A percentile compares a stretch with the other conserved stretches of the same genome.
These are phyloP conservation scores for Blumeriella jaapii DNA, from an alignment of 2,329 filamentous ascomycete genomes.

Conservation along the genomic window DNA sequence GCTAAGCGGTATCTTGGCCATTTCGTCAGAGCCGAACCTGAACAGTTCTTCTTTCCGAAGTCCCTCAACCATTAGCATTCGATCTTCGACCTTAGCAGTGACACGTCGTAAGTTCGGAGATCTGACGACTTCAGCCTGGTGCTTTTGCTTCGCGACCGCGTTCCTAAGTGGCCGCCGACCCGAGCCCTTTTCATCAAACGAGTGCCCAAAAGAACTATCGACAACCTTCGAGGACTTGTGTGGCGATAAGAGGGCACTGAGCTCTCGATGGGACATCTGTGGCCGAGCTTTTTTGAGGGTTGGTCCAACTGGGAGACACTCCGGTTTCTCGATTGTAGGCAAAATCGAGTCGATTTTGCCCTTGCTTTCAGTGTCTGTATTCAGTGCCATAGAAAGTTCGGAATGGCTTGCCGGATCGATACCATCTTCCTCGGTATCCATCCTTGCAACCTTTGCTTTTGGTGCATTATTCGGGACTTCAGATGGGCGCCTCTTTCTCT, in stretches of 20 bases:
- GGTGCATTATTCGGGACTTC: not conserved
- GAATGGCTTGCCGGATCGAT: not conserved
- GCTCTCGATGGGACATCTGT: not conserved
- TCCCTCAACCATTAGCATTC: conserved; percentile 1
- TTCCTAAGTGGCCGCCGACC: conserved; percentile 2
- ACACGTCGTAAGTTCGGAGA: not conserved
- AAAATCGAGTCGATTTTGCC: too few species aligned
- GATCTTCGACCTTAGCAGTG: not conserved
- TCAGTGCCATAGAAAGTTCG: not conserved
- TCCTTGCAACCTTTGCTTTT: not conserved
- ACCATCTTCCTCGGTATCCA: not conserved
- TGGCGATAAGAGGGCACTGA: not conserved
- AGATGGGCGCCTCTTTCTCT: not conserved
- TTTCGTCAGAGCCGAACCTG: too few species aligned
- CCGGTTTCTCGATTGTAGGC: not conserved
- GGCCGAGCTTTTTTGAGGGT: not conserved
- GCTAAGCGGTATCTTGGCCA: too few species aligned
- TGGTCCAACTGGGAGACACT: not conserved
- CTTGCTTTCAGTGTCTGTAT: not conserved
- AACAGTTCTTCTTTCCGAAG: not conserved
- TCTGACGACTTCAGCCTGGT: not conserved
- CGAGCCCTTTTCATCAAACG: not conserved
- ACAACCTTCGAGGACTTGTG: not conserved
- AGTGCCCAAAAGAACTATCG: not conserved
- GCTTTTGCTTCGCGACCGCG: not conserved